Evolutionary conservation across 2,329 filamentous ascomycete species (phyloP).

Genomic region (Teratosphaeria zuluensis): DNA sequence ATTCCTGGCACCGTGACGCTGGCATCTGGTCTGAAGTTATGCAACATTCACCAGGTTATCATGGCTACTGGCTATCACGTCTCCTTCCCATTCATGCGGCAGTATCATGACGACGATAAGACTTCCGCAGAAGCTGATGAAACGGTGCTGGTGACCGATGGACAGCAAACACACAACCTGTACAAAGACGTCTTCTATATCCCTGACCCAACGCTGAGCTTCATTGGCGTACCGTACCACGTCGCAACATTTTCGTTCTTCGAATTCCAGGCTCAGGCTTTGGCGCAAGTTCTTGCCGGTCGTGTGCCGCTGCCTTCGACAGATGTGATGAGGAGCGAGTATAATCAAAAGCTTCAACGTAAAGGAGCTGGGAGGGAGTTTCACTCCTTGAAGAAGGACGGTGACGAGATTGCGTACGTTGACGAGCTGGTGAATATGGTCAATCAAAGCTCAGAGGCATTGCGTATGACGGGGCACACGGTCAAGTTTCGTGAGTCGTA

Average conservation of each 20-base stretch:
- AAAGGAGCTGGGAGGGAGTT: conserved; percentile 37
- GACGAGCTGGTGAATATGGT: conserved; percentile 30
- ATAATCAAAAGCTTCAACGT: conserved; percentile 23
- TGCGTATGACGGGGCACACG: conserved; percentile 26
- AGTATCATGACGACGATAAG: conserved; percentile 39
- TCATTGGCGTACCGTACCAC: conserved; percentile 56
- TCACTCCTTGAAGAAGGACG: conserved; percentile 32
- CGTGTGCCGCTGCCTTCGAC: conserved; percentile 38
- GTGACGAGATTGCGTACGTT: conserved; percentile 31
- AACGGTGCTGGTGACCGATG: conserved; percentile 52
- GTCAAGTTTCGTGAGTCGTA: conserved; percentile 28
- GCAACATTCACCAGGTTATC: conserved; percentile 51
- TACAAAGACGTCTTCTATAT: conserved; percentile 66
- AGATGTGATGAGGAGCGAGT: conserved; percentile 35
- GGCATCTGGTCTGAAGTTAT: conserved; percentile 43
- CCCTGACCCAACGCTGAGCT: conserved; percentile 52
- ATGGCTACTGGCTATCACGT: conserved; percentile 62
- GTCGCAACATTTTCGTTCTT: conserved; percentile 60
- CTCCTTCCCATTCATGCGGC: conserved; percentile 53
- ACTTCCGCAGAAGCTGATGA: conserved; percentile 41
- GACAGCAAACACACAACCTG: conserved; percentile 54
- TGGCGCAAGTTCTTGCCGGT: conserved; percentile 49
- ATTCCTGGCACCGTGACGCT: conserved; percentile 46
- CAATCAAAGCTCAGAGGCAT: conserved; percentile 16
- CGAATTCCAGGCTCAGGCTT: conserved; percentile 57